These are phyloP conservation scores for Salix purpurea DNA, from an alignment of 345 rosid genomes.

Conservation along the genomic window DNA sequence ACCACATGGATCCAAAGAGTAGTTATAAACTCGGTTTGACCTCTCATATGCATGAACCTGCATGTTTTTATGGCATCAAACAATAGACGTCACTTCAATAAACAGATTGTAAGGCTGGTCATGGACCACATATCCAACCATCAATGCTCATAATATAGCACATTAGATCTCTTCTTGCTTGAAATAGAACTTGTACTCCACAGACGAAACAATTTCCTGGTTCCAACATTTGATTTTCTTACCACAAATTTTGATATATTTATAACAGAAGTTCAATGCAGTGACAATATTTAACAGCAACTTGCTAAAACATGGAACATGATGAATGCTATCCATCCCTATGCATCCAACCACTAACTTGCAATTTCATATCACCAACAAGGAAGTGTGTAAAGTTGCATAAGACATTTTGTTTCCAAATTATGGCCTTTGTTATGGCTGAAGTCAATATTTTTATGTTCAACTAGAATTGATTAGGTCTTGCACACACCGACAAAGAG, in stretches of 20 bases:
- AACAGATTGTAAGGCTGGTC: not conserved
- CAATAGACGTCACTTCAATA: not conserved
- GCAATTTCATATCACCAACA: not conserved
- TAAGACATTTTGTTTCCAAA: not conserved
- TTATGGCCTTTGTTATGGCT: not conserved
- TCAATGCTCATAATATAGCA: no score
- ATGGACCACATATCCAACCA: no score
- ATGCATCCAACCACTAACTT: not conserved
- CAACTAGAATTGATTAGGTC: not conserved
- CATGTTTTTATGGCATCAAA: not conserved
- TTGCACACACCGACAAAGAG: not conserved
- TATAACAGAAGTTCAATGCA: not conserved
- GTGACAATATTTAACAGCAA: not conserved
- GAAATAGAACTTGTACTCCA: not conserved
- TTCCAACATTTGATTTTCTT: not conserved
- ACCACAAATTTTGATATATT: no score
- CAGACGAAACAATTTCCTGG: not conserved
- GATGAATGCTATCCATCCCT: not conserved
- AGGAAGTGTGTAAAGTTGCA: not conserved
- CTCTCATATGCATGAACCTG: conserved; percentile 96
- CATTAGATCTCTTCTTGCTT: not conserved
- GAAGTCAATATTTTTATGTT: not conserved
- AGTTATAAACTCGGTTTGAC: conserved; percentile 80
- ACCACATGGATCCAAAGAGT: conserved; percentile 71
- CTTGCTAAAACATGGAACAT: no score